A percentile compares a stretch with the other conserved stretches of the same genome.
Conservation (phyloP, 2,329 filamentous ascomycete species). For the Trichoderma sp. region DNA sequence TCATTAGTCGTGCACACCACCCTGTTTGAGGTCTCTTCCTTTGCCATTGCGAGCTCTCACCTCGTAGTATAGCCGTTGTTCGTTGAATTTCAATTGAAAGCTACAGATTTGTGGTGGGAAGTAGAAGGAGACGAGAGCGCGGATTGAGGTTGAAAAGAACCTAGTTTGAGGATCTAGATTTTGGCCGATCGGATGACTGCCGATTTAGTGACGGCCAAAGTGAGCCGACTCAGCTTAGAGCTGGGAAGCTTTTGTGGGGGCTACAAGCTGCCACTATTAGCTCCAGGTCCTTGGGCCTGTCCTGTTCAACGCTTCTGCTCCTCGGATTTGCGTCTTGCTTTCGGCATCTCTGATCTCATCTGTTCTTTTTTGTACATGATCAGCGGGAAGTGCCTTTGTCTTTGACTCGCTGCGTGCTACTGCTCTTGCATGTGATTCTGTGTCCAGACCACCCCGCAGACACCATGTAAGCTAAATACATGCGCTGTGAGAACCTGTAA, state of each 20-base stretch:
- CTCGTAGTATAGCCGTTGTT: neutral
- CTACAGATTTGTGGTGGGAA: neutral
- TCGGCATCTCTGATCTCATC: neutral
- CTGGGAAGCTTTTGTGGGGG: conserved; percentile 9
- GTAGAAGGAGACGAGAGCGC: neutral
- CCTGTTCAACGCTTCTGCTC: neutral
- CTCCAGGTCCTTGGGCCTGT: neutral
- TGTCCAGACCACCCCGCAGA: neutral
- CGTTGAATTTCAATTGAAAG: neutral
- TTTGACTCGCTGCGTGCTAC: neutral
- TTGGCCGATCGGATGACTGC: conserved; percentile 27
- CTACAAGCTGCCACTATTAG: neutral
- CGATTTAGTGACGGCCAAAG: neutral
- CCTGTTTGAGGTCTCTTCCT: neutral
- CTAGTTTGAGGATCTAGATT: neutral
- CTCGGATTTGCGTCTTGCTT: neutral
- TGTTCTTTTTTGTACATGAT: neutral
- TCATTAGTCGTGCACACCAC: neutral
- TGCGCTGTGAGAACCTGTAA: neutral
- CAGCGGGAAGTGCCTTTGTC: neutral
- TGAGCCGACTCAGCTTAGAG: neutral
- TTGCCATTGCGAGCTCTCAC: neutral
- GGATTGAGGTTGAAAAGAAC: neutral
- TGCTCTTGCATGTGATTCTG: neutral
- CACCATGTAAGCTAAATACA: neutral